These are phyloP conservation scores for Wickerhamiella kazuoi DNA, from an alignment of 805 yeast species.

Conservation along the genomic window DNA sequence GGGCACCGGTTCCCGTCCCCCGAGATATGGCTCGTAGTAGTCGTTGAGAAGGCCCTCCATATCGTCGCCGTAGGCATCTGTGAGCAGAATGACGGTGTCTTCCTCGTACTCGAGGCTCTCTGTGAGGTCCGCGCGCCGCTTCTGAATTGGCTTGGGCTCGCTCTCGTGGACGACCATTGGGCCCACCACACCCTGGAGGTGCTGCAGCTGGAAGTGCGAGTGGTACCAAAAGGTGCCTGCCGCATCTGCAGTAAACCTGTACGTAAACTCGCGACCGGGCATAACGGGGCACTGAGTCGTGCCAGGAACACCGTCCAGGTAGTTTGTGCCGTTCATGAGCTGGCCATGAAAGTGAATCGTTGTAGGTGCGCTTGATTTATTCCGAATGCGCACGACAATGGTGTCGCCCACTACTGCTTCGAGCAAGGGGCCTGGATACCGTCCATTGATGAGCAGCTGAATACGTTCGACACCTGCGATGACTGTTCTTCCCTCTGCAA, in stretches of 20 bases:
- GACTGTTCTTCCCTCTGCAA: conserved; percentile 9
- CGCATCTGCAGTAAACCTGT: conserved; percentile 26
- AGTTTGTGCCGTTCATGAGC: conserved; percentile 28
- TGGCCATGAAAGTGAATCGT: conserved; percentile 40
- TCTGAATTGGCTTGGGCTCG: no score
- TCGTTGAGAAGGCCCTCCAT: conserved; percentile 21
- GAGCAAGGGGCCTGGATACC: conserved; percentile 35
- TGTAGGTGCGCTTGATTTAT: conserved; percentile 23
- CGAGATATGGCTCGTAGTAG: conserved; percentile 24
- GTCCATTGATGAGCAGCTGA: conserved; percentile 26
- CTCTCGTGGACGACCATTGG: conserved; percentile 29
- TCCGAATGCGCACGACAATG: conserved; percentile 23
- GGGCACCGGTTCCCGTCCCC: conserved; percentile 26
- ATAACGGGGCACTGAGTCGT: conserved; percentile 35
- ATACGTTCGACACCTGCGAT: conserved; percentile 24
- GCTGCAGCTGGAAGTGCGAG: conserved; percentile 31
- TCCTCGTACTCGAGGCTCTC: conserved; percentile 19
- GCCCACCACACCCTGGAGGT: conserved; percentile 33
- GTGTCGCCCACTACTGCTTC: conserved; percentile 25
- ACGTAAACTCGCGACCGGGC: conserved; percentile 26
- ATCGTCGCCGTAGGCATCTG: conserved; percentile 26
- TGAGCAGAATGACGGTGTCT: conserved; percentile 22
- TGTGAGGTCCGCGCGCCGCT: conserved; percentile 13
- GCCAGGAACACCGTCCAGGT: conserved; percentile 35
- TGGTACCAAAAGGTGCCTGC: conserved; percentile 42